phyloP scores from a whole-genome alignment of 2,329 filamentous ascomycete genomes.

The Salinomyces thailandicus region DNA sequence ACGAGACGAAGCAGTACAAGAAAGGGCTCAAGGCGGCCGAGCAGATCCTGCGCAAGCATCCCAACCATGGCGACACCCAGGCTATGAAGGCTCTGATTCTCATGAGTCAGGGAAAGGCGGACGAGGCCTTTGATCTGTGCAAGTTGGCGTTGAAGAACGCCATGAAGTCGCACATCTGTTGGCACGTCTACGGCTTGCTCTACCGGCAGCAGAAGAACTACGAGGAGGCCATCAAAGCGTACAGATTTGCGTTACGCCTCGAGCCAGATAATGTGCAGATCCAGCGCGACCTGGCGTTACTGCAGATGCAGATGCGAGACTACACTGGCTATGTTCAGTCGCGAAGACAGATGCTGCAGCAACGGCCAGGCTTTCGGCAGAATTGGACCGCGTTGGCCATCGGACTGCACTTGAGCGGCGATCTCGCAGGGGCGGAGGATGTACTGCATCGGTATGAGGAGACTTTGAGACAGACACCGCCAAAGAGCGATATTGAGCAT shows the following conservation, averaged over 20 bases:
- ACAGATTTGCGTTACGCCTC: conserved; percentile 85
- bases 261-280: conserved; percentile 95
- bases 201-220: conserved; percentile 95
- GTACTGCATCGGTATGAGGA: conserved; percentile 87
- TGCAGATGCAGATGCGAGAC: conserved; percentile 95
- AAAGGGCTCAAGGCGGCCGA: conserved; percentile 89
- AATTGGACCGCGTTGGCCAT: conserved; percentile 98
- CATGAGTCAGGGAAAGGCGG: conserved; percentile 81
- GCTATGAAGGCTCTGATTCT: conserved; percentile 98
- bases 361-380: conserved; percentile 68
- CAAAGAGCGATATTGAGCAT: conserved; percentile 75
- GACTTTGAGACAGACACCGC: conserved; percentile 71
- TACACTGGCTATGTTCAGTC: conserved; percentile 89
- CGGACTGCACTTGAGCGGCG: conserved; percentile 81
- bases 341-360: conserved; percentile 75
- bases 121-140: conserved; percentile 87
- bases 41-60: conserved; percentile 88
- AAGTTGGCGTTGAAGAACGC: conserved; percentile 89
- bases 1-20: conserved; percentile 98
- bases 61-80: conserved; percentile 94
- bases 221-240: conserved; percentile 97
- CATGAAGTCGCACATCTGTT: conserved; percentile 99
- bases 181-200: conserved; percentile 95
- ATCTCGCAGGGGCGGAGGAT: conserved; percentile 76
- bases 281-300: conserved; percentile 79